These are phyloP conservation scores for Dysphania ambrosioides DNA, from an alignment of 148 eudicot genomes.

Conservation along the genomic window DNA sequence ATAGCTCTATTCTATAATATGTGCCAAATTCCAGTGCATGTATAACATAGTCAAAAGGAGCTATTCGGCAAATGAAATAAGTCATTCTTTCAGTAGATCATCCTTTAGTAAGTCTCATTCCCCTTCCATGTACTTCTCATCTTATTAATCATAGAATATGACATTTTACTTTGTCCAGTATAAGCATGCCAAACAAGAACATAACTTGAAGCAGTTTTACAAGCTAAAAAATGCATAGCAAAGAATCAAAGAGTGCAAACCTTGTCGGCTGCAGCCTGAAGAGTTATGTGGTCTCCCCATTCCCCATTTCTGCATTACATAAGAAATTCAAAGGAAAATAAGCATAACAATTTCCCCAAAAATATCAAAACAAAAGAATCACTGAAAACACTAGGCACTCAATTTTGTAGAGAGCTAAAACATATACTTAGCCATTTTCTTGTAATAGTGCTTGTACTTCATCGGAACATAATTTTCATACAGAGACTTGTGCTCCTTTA, in stretches of 20 bases:
- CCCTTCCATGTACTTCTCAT: background rate
- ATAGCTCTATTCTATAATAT: background rate
- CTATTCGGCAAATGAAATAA: background rate
- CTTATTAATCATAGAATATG: background rate
- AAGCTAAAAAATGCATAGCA: slow-evolving; percentile 10
- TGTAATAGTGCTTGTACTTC: slow-evolving; percentile 85
- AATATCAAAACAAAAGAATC: background rate
- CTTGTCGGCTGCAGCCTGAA: slow-evolving; percentile 95
- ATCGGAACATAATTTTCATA: slow-evolving; percentile 92
- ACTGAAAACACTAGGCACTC: slow-evolving; percentile 5
- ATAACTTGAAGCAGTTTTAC: background rate
- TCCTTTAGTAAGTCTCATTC: background rate
- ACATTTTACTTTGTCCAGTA: background rate
- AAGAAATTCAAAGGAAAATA: background rate
- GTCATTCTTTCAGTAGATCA: background rate
- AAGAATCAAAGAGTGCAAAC: slow-evolving; percentile 35
- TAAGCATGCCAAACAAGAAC: slow-evolving; percentile 6
- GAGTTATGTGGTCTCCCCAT: slow-evolving; percentile 92
- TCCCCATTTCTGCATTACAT: slow-evolving; percentile 61
- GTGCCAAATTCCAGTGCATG: background rate
- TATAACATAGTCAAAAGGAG: background rate
- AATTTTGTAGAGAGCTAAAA: slow-evolving; percentile 4
- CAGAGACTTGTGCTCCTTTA: slow-evolving; percentile 48
- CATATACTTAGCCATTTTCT: slow-evolving; percentile 85
- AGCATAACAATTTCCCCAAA: background rate